phyloP scores from a whole-genome alignment of 2,329 filamentous ascomycete genomes.

The Arachnomyces sp. region DNA sequence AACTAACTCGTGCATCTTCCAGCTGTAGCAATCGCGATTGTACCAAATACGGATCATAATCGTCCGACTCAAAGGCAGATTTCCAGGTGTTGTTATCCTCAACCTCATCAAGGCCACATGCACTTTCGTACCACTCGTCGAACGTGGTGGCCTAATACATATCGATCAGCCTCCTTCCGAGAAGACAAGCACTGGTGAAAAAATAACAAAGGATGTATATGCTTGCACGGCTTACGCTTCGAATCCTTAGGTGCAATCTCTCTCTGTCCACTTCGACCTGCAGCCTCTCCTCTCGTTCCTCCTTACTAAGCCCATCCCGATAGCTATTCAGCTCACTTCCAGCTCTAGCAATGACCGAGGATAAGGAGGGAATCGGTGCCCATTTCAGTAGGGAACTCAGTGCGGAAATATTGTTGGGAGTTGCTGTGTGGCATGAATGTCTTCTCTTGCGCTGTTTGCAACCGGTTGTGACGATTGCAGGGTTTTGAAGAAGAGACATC shows the following conservation, averaged over 20 bases:
- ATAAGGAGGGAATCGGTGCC: constrained; percentile 25
- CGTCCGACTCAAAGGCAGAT: constrained; percentile 53
- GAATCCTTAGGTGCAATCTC: constrained; percentile 57
- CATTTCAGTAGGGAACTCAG: constrained; percentile 18
- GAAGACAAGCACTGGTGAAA: not conserved
- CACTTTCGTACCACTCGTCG: constrained; percentile 67
- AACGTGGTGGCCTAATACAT: constrained; percentile 33
- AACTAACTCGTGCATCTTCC: constrained; percentile 62
- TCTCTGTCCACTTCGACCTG: constrained; percentile 54
- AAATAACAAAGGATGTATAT: not conserved
- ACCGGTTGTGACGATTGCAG: constrained; percentile 18
- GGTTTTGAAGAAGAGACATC: constrained; percentile 27
- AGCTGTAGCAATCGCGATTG: constrained; percentile 63
- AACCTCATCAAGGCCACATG: constrained; percentile 67
- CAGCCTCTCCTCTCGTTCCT: constrained; percentile 43
- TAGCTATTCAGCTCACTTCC: constrained; percentile 30
- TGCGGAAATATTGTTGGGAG: constrained; percentile 5
- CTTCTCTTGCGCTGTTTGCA: constrained; percentile 21
- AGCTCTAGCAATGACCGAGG: constrained; percentile 29
- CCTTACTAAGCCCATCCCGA: constrained; percentile 47
- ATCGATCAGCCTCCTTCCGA: constrained; percentile 8
- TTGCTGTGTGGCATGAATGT: constrained; percentile 6
- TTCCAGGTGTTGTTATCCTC: constrained; percentile 84
- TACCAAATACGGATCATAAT: constrained; percentile 66
- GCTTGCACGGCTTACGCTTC: constrained; percentile 47